These are phyloP conservation scores for Exophiala sideris DNA, from an alignment of 2,329 filamentous ascomycete species.

Conservation along the genomic window DNA sequence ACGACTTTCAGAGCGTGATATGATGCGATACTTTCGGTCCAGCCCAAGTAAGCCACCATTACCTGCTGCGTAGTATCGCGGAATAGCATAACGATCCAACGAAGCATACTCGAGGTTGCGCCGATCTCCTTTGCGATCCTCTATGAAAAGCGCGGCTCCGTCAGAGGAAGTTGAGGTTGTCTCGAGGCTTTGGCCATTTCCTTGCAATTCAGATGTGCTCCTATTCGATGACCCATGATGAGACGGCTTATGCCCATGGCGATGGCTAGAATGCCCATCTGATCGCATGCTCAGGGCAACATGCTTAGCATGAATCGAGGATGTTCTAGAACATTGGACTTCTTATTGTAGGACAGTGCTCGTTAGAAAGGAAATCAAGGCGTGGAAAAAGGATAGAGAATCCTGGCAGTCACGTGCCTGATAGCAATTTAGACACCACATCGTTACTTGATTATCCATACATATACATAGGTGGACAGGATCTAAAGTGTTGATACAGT, in stretches of 20 bases:
- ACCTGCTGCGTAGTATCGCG: constrained; percentile 67
- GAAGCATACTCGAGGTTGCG: constrained; percentile 72
- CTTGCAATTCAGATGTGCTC: not conserved
- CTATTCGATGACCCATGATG: not conserved
- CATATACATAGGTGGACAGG: too few species aligned
- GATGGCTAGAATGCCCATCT: not conserved
- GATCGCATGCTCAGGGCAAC: not conserved
- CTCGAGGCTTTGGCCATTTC: not conserved
- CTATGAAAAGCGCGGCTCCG: constrained; percentile 11
- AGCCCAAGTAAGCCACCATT: constrained; percentile 68
- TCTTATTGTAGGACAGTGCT: too few species aligned
- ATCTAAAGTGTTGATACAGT: too few species aligned
- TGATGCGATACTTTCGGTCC: constrained; percentile 58
- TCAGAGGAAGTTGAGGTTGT: not conserved
- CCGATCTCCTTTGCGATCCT: constrained; percentile 71
- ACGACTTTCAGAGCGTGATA: constrained; percentile 60
- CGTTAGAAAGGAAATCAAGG: too few species aligned
- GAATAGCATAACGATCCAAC: constrained; percentile 68
- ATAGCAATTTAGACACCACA: too few species aligned
- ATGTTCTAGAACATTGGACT: too few species aligned
- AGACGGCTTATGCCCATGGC: not conserved
- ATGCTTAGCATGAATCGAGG: not conserved
- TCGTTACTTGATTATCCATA: too few species aligned
- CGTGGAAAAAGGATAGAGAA: too few species aligned
- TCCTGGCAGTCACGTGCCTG: too few species aligned